A percentile compares a stretch with the other conserved stretches of the same genome.
These are phyloP conservation scores for Pythium biforme DNA, from an alignment of 352 stramenopile species.

Conservation along the genomic window DNA sequence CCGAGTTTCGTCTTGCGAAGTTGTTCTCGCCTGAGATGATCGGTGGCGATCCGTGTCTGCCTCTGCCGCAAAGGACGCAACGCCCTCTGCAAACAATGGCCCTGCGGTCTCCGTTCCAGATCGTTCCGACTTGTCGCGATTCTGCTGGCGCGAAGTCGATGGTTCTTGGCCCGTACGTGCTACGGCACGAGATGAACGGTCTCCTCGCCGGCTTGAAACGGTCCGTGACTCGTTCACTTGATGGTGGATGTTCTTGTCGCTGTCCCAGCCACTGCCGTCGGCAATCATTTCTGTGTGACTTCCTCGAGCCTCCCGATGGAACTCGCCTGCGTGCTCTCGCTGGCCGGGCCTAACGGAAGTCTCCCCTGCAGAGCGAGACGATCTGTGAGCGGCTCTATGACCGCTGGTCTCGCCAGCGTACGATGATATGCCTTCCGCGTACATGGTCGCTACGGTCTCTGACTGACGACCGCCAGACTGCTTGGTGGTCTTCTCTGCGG, in stretches of 20 bases:
- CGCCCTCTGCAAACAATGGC: not conserved
- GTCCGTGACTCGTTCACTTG: too few species aligned
- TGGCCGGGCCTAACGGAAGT: too few species aligned
- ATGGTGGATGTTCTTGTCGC: too few species aligned
- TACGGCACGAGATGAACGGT: not conserved
- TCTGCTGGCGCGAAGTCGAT: not conserved
- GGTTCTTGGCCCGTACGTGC: not conserved
- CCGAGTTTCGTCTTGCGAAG: not conserved
- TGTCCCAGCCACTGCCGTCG: too few species aligned
- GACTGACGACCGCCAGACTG: too few species aligned
- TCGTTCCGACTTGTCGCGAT: not conserved
- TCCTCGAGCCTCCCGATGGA: too few species aligned
- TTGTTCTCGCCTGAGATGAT: not conserved
- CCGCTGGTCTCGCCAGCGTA: too few species aligned
- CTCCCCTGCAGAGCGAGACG: too few species aligned
- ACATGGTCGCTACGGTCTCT: not conserved
- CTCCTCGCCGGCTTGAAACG: not conserved
- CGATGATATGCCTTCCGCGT: too few species aligned
- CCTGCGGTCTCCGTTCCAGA: not conserved
- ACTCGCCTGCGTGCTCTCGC: too few species aligned
- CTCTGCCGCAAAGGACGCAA: not conserved
- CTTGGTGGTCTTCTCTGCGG: not conserved
- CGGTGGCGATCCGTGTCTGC: not conserved
- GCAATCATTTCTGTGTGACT: too few species aligned
- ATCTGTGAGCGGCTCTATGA: too few species aligned